Conservation (phyloP, 345 rosid species). For the Firmiana major region DNA sequence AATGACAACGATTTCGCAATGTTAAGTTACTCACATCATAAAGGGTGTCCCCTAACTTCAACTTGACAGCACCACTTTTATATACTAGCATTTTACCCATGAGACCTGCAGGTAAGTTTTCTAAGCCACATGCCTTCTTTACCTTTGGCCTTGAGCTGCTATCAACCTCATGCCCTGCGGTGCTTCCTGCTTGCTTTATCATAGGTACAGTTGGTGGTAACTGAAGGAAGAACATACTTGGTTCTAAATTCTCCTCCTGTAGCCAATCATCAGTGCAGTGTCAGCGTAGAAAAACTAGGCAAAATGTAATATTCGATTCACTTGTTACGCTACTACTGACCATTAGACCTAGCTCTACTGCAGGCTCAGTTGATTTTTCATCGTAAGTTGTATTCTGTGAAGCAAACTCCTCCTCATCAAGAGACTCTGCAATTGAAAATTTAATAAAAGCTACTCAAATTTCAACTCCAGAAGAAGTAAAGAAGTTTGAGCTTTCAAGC, state of each 20-base stretch:
- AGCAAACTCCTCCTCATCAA: constrained; percentile 69
- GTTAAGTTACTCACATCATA: constrained; percentile 62
- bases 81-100: constrained; percentile 89
- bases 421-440: constrained; percentile 46
- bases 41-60: constrained; percentile 69
- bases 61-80: constrained; percentile 74
- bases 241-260: constrained; percentile 65
- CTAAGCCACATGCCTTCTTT: constrained; percentile 30
- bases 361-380: constrained; percentile 46
- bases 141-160: constrained; percentile 25
- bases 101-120: constrained; percentile 58
- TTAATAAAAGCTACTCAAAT: constrained; percentile 3
- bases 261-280: constrained; percentile 17
- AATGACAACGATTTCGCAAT: not conserved
- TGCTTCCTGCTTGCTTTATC: constrained; percentile 40
- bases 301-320: not conserved
- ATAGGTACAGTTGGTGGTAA: constrained; percentile 62
- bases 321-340: constrained; percentile 41
- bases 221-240: constrained; percentile 59
- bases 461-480: not conserved
- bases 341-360: constrained; percentile 51
- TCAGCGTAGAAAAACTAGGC: constrained; percentile 13
- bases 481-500: not conserved
- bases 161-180: constrained; percentile 27
- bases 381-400: constrained; percentile 25